Conservation (phyloP, 75 land plant genomes). For the Selaginella moellendorffii region DNA sequence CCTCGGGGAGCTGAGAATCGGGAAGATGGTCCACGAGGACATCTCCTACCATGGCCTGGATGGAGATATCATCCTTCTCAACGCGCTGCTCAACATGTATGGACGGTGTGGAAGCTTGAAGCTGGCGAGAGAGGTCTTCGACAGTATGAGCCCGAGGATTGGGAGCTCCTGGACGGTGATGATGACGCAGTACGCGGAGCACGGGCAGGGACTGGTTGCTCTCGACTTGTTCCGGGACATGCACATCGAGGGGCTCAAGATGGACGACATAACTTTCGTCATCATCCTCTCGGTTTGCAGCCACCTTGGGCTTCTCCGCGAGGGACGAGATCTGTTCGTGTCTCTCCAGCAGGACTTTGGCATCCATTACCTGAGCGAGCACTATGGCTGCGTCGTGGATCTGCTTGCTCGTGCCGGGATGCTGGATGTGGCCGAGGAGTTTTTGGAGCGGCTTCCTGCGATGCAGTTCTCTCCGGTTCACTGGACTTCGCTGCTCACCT, state of each 20-base stretch:
- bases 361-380: not conserved
- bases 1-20: not conserved
- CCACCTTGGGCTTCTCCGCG: not conserved
- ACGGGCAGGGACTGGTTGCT: not conserved
- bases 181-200: not conserved
- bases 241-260: not conserved
- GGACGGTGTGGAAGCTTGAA: constrained; percentile 4
- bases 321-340: not conserved
- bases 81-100: constrained; percentile 7
- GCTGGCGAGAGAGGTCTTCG: not conserved
- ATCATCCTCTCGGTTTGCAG: not conserved
- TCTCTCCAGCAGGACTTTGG: not conserved
- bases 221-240: not conserved
- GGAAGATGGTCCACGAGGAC: not conserved
- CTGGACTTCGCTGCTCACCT: not conserved
- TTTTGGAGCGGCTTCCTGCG: not conserved
- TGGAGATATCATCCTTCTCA: not conserved
- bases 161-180: not conserved
- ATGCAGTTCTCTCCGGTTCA: not conserved
- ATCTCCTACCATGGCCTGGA: not conserved
- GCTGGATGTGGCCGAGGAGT: not conserved
- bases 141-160: not conserved
- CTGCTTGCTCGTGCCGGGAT: not conserved
- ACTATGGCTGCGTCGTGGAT: not conserved
- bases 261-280: not conserved